Conservation (phyloP, 768 basidiomycete species). For the Sarcodon aspratus region DNA sequence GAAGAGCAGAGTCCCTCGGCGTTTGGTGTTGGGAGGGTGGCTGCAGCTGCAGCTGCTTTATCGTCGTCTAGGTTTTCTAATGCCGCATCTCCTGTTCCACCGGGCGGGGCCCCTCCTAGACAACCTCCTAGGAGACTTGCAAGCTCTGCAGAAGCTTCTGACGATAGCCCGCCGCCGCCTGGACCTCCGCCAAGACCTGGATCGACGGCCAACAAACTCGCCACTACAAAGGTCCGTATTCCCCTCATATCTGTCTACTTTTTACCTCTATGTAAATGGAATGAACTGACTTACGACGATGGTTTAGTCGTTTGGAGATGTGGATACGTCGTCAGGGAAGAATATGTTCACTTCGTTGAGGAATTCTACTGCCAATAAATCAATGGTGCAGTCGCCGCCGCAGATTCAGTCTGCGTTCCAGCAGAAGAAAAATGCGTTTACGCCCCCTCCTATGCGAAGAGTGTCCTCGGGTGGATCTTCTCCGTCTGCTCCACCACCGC, state of each 20-base stretch:
- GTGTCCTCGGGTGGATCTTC: conserved; percentile 11
- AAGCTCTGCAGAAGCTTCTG: conserved; percentile 5
- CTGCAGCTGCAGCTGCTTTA: conserved; percentile 42
- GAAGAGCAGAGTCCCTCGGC: not conserved
- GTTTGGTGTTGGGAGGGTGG: conserved; percentile 34
- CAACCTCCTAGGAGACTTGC: conserved; percentile 9
- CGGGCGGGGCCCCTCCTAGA: not conserved
- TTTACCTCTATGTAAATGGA: not conserved
- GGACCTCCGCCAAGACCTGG: conserved; percentile 4
- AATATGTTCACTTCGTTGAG: conserved; percentile 36
- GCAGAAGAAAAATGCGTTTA: conserved; percentile 32
- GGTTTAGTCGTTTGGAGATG: conserved; percentile 43
- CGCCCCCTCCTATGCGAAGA: conserved; percentile 37
- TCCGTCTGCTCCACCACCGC: conserved; percentile 9
- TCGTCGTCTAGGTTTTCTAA: not conserved
- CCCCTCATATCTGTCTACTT: not conserved
- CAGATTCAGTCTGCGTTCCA: conserved; percentile 29
- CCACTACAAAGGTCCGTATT: conserved; percentile 11
- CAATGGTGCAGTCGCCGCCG: conserved; percentile 22
- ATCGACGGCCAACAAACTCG: conserved; percentile 7
- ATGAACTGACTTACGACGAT: not conserved
- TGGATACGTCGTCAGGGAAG: conserved; percentile 41
- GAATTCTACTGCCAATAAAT: conserved; percentile 28
- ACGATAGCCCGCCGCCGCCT: conserved; percentile 6
- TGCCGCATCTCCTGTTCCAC: not conserved